These are phyloP conservation scores for Cryphonectria carpinicola DNA, from an alignment of 2,329 filamentous ascomycete species.

Conservation along the genomic window DNA sequence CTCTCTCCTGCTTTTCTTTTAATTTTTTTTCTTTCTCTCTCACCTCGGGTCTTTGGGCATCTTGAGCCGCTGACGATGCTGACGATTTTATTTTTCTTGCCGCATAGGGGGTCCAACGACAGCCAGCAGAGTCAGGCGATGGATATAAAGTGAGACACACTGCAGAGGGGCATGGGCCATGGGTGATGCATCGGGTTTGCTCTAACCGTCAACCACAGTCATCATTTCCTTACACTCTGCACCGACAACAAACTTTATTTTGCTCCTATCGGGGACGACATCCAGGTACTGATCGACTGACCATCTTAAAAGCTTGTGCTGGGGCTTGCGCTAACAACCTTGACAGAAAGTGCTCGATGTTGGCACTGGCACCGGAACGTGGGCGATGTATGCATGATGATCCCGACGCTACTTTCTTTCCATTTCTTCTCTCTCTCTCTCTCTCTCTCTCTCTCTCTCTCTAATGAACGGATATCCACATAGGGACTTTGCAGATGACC, in stretches of 20 bases:
- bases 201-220: slow-evolving; percentile 29
- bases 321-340: not conserved
- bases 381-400: slow-evolving; percentile 42
- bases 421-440: not conserved
- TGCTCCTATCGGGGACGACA: slow-evolving; percentile 33
- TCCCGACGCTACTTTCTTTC: not conserved
- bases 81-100: not conserved
- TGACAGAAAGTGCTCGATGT: slow-evolving; percentile 49
- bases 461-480: not conserved
- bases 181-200: not conserved
- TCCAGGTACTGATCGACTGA: slow-evolving; percentile 15
- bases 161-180: no score
- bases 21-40: not conserved
- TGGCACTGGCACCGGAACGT: slow-evolving; percentile 59
- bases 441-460: not conserved
- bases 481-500: slow-evolving; percentile 53
- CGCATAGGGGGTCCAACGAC: slow-evolving; percentile 36
- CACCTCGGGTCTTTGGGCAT: slow-evolving; percentile 34
- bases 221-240: slow-evolving; percentile 34
- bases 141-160: slow-evolving; percentile 36
- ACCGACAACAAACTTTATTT: slow-evolving; percentile 34
- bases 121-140: slow-evolving; percentile 38
- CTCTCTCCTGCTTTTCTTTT: no score
- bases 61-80: slow-evolving; percentile 1
- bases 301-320: no score